These are phyloP conservation scores for Fusarium redolens DNA, from an alignment of 2,329 filamentous ascomycete species.

Conservation along the genomic window DNA sequence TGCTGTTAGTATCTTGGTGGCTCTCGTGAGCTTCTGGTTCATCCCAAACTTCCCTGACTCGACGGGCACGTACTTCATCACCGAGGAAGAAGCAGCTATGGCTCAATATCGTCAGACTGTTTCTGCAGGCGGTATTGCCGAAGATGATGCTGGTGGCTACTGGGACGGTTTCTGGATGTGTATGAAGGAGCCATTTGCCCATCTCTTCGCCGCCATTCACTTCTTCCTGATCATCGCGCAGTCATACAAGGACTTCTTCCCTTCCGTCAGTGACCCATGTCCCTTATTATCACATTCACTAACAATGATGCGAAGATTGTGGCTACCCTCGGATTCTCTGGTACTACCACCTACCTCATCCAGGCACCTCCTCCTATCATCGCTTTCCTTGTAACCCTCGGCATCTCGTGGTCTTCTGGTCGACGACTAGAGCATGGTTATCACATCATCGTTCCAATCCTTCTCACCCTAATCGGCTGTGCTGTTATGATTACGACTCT, in stretches of 20 bases:
- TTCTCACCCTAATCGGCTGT: constrained; percentile 51
- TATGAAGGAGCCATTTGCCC: constrained; percentile 52
- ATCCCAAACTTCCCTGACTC: constrained; percentile 52
- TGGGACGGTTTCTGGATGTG: constrained; percentile 52
- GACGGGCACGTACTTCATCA: constrained; percentile 49
- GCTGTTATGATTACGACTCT: constrained; percentile 56
- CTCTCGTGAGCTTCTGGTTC: constrained; percentile 48
- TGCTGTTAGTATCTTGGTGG: constrained; percentile 48
- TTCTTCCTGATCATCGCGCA: constrained; percentile 57
- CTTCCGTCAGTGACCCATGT: constrained; percentile 45
- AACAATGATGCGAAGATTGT: constrained; percentile 38
- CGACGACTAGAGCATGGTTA: constrained; percentile 52
- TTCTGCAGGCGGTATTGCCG: constrained; percentile 50
- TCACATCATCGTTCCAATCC: constrained; percentile 55
- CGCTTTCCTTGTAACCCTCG: constrained; percentile 53
- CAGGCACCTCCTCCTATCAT: constrained; percentile 57
- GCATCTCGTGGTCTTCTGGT: constrained; percentile 54
- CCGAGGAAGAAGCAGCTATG: constrained; percentile 53
- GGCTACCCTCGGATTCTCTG: constrained; percentile 43
- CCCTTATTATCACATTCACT: neutral
- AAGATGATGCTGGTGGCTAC: constrained; percentile 53
- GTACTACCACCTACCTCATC: constrained; percentile 52
- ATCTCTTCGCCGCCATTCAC: constrained; percentile 53
- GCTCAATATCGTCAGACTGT: constrained; percentile 52
- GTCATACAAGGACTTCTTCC: constrained; percentile 58